A percentile compares a stretch with the other conserved stretches of the same genome.
phyloP scores from a whole-genome alignment of 768 basidiomycete species.

The Xerocomellus amylosporus region DNA sequence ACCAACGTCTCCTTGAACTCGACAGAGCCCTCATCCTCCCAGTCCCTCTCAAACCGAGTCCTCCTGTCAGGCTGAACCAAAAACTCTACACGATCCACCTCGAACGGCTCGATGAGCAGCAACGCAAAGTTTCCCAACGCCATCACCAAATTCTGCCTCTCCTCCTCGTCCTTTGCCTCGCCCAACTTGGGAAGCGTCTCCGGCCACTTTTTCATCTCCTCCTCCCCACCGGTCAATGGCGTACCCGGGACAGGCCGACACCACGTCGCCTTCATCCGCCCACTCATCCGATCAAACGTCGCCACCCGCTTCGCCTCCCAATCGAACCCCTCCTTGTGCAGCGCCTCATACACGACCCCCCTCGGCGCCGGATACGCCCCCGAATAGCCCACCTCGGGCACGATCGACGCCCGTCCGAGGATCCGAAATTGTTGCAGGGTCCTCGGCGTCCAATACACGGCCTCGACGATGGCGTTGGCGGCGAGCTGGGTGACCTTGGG shows the following conservation, averaged over 20 bases:
- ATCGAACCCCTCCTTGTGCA: conserved; percentile 36
- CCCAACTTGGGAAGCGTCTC: conserved; percentile 46
- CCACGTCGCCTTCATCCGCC: conserved; percentile 69
- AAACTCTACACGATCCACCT: conserved; percentile 69
- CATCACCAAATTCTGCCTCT: conserved; percentile 44
- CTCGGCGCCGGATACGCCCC: conserved; percentile 12
- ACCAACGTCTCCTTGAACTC: conserved; percentile 60
- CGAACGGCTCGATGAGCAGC: conserved; percentile 64
- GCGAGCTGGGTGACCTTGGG: conserved; percentile 51
- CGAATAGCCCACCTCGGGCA: conserved; percentile 48
- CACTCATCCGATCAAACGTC: conserved; percentile 57
- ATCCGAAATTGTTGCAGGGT: conserved; percentile 75
- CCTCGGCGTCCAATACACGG: conserved; percentile 72
- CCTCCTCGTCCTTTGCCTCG: conserved; percentile 43
- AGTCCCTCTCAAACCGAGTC: conserved; percentile 48
- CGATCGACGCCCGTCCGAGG: conserved; percentile 50
- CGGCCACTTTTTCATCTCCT: conserved; percentile 65
- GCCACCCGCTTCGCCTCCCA: conserved; percentile 68
- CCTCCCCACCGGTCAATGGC: conserved; percentile 46
- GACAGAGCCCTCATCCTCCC: conserved; percentile 27
- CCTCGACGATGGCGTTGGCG: conserved; percentile 40
- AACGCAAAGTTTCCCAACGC: conserved; percentile 71
- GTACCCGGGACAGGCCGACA: conserved; percentile 66
- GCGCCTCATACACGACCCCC: conserved; percentile 31
- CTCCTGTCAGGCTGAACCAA: conserved; percentile 55